These are phyloP conservation scores for Heterobasidion annosum DNA, from an alignment of 1,284 basidiomycete genomes.

Conservation along the genomic window DNA sequence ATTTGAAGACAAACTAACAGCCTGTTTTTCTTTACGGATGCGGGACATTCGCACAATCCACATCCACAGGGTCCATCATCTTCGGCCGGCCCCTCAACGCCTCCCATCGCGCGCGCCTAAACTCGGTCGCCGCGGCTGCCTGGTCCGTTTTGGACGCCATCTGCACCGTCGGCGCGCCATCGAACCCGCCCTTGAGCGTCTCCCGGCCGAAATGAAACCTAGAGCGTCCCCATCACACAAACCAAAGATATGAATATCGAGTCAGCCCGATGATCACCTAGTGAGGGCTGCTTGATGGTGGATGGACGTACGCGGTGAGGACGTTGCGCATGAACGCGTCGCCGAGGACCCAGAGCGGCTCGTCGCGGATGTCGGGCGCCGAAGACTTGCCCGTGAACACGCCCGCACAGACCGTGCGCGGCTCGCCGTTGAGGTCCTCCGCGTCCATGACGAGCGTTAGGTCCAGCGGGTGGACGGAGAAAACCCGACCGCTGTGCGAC, in stretches of 20 bases:
- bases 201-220: neutral
- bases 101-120: neutral
- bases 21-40: neutral
- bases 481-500: neutral
- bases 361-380: too few relatives aligned
- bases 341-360: neutral
- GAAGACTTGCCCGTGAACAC: neutral
- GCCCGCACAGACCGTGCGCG: neutral
- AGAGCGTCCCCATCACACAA: neutral
- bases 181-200: neutral
- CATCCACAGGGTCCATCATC: neutral
- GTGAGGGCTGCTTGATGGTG: neutral
- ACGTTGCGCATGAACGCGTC: constrained; percentile 4
- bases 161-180: neutral
- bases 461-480: constrained; percentile 1
- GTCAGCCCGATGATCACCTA: neutral
- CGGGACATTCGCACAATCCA: neutral
- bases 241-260: too few relatives aligned
- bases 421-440: neutral
- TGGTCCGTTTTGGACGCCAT: neutral
- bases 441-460: neutral
- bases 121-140: neutral
- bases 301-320: neutral
- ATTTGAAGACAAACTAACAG: neutral
- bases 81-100: neutral